Base-by-base conservation (phyloP, 371 early-diverging fungal genomes). In the Apophysomyces trapeziformis region DNA sequence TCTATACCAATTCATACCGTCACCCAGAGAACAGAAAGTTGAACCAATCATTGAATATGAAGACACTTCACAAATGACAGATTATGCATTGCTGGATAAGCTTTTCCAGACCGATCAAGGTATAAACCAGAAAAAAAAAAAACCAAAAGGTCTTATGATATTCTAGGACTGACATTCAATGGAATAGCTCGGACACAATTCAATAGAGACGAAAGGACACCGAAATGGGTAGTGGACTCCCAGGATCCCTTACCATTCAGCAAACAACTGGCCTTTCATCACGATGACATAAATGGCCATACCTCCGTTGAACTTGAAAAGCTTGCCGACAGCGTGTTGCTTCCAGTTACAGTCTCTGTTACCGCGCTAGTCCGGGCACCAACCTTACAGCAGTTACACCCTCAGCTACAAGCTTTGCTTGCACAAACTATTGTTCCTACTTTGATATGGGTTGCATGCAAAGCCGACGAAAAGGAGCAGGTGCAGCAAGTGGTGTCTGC, bases 381-480 rank as follows among this genome's bases (percentile, higher is more conserved):
- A 36, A 74, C 67, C 63, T 66, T 59, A 32, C 43, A 67, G 39
- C 74, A 72, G 16, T 56, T 84, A 1, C 68, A 75, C 1, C 44
- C 67, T 14, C 87, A 87, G 66, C 63, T 87, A 35, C 75, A 74
- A 37, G 73, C 85, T 2, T 65, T 87, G n/a, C 57, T 85, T 41
- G 57, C 78, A 36, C 87, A 87, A 61, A 78, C 79, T 5, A 74
- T 78, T 26, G 73, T 76, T n/a, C 80, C 85, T 5, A 79, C 84
- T 36, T 67, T 68, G 47, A 74, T 87, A 43, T 87, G 85, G 87
- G 72, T 87, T 58, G 69, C 80, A 2, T 77, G 79, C 39, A 66
- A 69, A 11, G 60, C 68, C 8, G 62, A 63, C 1, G 64, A 61
- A 45, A 69, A 68, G 46, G 35, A 36, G 1, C 59, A 64, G 26